A percentile compares a stretch with the other conserved stretches of the same genome.
Conservation (phyloP, 495 filamentous ascomycete species). For the Bryoglossum gracile region DNA sequence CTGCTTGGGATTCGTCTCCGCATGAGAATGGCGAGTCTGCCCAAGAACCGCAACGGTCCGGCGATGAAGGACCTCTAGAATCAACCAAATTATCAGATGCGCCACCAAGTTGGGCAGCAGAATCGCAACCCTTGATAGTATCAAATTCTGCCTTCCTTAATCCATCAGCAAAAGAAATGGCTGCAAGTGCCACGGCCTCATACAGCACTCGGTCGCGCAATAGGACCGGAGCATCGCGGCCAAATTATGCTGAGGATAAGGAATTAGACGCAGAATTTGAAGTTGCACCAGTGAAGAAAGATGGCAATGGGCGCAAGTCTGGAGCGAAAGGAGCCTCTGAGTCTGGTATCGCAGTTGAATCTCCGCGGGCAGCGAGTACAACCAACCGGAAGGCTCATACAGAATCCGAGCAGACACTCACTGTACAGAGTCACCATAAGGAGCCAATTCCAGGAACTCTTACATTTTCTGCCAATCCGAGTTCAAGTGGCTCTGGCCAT, state of each 20-base stretch:
- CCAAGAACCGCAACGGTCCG: constrained; percentile 5
- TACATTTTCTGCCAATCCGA: constrained; percentile 40
- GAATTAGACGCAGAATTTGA: constrained; percentile 79
- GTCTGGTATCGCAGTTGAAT: constrained; percentile 6
- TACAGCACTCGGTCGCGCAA: constrained; percentile 97
- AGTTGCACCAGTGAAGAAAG: constrained; percentile 12
- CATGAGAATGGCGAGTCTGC: constrained; percentile 8
- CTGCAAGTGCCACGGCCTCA: constrained; percentile 47
- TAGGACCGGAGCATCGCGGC: constrained; percentile 68
- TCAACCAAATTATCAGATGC: constrained; percentile 20
- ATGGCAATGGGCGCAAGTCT: constrained; percentile 12
- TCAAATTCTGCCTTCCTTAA: constrained; percentile 33
- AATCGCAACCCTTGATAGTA: constrained; percentile 39
- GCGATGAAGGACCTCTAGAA: constrained; percentile 6
- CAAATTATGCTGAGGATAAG: constrained; percentile 95
- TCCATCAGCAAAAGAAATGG: constrained; percentile 22
- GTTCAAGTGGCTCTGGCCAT: constrained; percentile 16
- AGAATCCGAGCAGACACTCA: constrained; percentile 35
- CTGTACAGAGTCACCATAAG: constrained; percentile 29
- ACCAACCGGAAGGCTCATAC: constrained; percentile 28
- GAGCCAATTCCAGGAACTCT: constrained; percentile 60
- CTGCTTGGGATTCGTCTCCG: constrained; percentile 2
- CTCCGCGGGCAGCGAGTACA: constrained; percentile 5
- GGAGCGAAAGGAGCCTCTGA: constrained; percentile 10
- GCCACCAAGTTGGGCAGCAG: constrained; percentile 23